These are phyloP conservation scores for Phytophthora hybrid DNA, from an alignment of 352 stramenopile genomes.

Conservation along the genomic window DNA sequence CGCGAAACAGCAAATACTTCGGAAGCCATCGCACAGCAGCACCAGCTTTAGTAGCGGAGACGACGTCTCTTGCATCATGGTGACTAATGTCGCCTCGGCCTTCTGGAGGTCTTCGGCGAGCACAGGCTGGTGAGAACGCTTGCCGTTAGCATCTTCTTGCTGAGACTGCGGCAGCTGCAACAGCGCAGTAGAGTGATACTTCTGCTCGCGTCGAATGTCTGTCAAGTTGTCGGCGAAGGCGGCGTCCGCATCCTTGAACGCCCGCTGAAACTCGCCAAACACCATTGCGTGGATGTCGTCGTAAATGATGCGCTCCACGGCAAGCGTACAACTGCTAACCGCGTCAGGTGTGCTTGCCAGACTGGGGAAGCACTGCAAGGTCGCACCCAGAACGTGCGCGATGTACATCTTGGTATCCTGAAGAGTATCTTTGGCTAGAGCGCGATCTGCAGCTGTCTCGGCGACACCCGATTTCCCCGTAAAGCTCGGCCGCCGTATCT, in stretches of 20 bases:
- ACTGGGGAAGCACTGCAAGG: conserved; percentile 69
- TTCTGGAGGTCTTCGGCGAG: conserved; percentile 51
- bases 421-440: conserved; percentile 54
- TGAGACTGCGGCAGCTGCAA: conserved; percentile 25
- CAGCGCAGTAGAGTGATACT: conserved; percentile 41
- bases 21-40: conserved; percentile 67
- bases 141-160: conserved; percentile 10
- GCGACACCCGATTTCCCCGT: conserved; percentile 13
- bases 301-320: conserved; percentile 71
- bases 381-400: conserved; percentile 61
- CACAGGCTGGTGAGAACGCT: conserved; percentile 1
- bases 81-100: conserved; percentile 50
- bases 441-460: conserved; percentile 10
- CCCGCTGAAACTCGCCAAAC: conserved; percentile 58
- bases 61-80: conserved; percentile 56
- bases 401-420: conserved; percentile 81
- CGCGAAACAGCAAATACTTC: conserved; percentile 70
- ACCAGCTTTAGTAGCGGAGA: conserved; percentile 75
- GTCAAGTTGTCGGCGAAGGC: conserved; percentile 60
- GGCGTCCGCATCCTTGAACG: conserved; percentile 53
- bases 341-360: conserved; percentile 60
- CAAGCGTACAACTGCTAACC: conserved; percentile 56
- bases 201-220: conserved; percentile 59
- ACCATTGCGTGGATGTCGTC: conserved; percentile 73
- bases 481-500: conserved; percentile 26